phyloP scores from a whole-genome alignment of 176 grass and related monocot genomes.

The Urochloa ruziziensis region DNA sequence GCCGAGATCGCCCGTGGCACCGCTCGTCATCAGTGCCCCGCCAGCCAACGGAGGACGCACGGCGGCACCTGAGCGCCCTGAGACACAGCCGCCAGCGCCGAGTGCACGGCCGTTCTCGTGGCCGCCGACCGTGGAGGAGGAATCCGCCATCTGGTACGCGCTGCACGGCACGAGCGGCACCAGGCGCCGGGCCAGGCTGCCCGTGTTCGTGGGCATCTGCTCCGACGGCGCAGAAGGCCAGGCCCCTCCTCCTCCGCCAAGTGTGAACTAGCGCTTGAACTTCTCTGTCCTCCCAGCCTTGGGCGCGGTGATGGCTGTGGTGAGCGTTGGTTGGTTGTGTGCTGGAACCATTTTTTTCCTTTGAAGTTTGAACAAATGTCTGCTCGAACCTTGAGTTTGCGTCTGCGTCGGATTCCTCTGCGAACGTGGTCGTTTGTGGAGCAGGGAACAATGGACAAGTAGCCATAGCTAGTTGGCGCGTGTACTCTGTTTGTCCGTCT shows the following conservation, averaged over 20 bases:
- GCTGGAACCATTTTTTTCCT: no score
- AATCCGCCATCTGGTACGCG: neutral
- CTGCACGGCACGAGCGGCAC: constrained; percentile 18
- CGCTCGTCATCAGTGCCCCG: neutral
- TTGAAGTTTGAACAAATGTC: no score
- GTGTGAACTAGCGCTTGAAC: neutral
- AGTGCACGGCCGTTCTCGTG: no score
- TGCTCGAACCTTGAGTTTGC: neutral
- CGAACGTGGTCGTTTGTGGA: neutral
- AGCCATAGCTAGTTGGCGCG: neutral
- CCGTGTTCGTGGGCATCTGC: constrained; percentile 37
- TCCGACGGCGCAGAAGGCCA: neutral
- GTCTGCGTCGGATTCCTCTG: neutral
- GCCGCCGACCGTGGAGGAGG: constrained; percentile 18
- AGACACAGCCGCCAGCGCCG: neutral
- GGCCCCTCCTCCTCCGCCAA: neutral
- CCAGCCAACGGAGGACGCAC: no score
- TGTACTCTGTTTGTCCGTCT: neutral
- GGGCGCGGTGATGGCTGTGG: neutral
- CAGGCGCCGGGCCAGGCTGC: neutral
- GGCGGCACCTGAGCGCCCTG: neutral
- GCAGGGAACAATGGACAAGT: neutral
- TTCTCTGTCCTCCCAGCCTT: neutral
- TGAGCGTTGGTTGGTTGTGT: neutral
- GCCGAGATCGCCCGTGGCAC: no score